Conservation (phyloP, 2,329 filamentous ascomycete genomes). For the Grosmannia serpens region DNA sequence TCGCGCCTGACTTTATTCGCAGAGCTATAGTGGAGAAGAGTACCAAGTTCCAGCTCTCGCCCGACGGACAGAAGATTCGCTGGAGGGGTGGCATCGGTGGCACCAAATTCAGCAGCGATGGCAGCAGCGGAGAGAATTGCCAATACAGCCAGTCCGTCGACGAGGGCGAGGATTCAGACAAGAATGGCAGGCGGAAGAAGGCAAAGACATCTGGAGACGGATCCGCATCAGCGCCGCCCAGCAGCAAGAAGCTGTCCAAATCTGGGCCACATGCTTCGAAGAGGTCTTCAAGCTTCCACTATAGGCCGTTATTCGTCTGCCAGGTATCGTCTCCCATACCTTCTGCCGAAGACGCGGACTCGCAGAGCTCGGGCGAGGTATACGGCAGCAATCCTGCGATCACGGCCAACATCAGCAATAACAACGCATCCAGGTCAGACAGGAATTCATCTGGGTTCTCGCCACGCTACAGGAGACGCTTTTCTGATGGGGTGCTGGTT, state of each 20-base stretch:
- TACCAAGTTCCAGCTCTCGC: conserved; percentile 64
- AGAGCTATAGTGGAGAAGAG: conserved; percentile 60
- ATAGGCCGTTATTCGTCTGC: conserved; percentile 51
- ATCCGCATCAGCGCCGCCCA: conserved; percentile 21
- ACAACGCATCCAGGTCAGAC: conserved; percentile 35
- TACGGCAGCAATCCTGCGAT: conserved; percentile 33
- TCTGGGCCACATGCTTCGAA: conserved; percentile 25
- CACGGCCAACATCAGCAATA: not conserved
- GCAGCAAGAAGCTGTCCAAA: conserved; percentile 27
- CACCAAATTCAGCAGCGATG: conserved; percentile 56
- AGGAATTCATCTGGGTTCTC: conserved; percentile 36
- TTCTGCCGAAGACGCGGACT: conserved; percentile 30
- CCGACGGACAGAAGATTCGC: conserved; percentile 65
- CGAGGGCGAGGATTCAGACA: conserved; percentile 32
- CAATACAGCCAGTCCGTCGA: conserved; percentile 37
- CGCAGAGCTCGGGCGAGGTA: conserved; percentile 28
- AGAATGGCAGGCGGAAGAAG: conserved; percentile 31
- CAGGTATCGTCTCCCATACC: conserved; percentile 34
- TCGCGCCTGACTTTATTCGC: conserved; percentile 67
- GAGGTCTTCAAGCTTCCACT: conserved; percentile 44
- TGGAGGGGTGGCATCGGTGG: conserved; percentile 62
- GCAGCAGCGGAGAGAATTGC: conserved; percentile 34
- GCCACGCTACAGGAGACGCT: conserved; percentile 38
- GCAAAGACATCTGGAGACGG: conserved; percentile 29
- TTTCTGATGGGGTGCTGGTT: conserved; percentile 63